phyloP scores from a whole-genome alignment of 2,329 filamentous ascomycete species.

The Aspergillus piperis region DNA sequence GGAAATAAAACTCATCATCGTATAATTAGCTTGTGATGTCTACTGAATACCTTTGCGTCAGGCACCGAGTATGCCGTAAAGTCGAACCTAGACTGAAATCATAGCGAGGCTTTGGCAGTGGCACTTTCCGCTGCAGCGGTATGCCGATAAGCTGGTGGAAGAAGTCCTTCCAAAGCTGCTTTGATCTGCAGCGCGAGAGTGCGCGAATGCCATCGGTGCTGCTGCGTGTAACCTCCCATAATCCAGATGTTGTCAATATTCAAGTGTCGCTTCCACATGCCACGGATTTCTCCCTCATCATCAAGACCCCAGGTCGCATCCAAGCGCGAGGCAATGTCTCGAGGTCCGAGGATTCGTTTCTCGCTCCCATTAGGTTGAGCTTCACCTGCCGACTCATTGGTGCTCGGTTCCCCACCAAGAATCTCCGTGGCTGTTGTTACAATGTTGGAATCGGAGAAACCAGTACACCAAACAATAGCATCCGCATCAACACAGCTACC shows the following conservation, averaged over 20 bases:
- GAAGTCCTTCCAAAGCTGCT: slow-evolving; percentile 4
- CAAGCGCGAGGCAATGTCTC: slow-evolving; percentile 42
- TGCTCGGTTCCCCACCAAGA: slow-evolving; percentile 16
- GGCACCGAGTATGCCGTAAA: too few relatives aligned
- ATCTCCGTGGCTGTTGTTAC: slow-evolving; percentile 32
- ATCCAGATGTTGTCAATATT: slow-evolving; percentile 43
- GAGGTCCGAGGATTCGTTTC: slow-evolving; percentile 21
- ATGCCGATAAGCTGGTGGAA: slow-evolving; percentile 7
- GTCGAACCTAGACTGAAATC: too few relatives aligned
- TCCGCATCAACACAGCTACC: slow-evolving; percentile 38
- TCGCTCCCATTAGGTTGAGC: neutral
- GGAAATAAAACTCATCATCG: too few relatives aligned
- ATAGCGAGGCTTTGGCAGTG: too few relatives aligned
- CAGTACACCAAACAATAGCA: slow-evolving; percentile 47
- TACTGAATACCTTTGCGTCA: too few relatives aligned
- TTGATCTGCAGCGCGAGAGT: slow-evolving; percentile 12
- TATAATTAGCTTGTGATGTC: too few relatives aligned
- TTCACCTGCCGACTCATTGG: neutral
- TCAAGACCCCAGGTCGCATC: slow-evolving; percentile 48
- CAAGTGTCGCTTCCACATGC: slow-evolving; percentile 41
- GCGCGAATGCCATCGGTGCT: slow-evolving; percentile 13
- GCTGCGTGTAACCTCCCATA: slow-evolving; percentile 10
- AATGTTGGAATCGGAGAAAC: slow-evolving; percentile 39
- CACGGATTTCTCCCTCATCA: slow-evolving; percentile 47
- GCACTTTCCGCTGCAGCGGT: neutral